Percentiles rank a stretch among this genome's conserved stretches.
Evolutionary conservation across 805 yeast genomes (phyloP).

Genomic region (Saccharomycopsis sp.): DNA sequence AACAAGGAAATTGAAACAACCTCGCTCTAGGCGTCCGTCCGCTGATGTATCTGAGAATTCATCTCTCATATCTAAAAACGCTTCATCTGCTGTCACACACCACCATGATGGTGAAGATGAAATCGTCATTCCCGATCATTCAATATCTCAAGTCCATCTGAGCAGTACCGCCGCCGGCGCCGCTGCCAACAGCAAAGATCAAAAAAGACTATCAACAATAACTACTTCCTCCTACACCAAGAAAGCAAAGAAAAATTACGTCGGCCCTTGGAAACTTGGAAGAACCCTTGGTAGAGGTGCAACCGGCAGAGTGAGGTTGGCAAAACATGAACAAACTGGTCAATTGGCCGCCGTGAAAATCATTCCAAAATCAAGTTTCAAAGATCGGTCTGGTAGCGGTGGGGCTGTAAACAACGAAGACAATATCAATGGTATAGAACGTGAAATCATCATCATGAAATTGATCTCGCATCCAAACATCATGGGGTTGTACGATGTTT

Average conservation of each 20-base stretch:
- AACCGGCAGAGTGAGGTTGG: constrained; percentile 88
- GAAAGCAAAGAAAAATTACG: constrained; percentile 20
- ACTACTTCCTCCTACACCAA: constrained; percentile 20
- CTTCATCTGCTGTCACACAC: too few species aligned
- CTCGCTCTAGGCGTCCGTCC: not conserved
- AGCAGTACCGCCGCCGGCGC: not conserved
- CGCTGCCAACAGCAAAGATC: constrained; percentile 1
- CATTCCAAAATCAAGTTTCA: constrained; percentile 69
- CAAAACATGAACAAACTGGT: constrained; percentile 76
- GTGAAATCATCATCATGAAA: constrained; percentile 82
- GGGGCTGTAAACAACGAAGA: too few species aligned
- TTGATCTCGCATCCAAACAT: constrained; percentile 70
- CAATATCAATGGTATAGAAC: constrained; percentile 20
- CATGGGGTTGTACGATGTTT: constrained; percentile 70
- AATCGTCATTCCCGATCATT: constrained; percentile 17
- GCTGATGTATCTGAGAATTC: constrained; percentile 1
- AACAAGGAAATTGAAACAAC: not conserved
- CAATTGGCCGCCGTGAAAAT: constrained; percentile 94
- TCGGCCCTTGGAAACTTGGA: constrained; percentile 97
- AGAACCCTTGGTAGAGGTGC: constrained; percentile 94
- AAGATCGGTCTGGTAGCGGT: constrained; percentile 29
- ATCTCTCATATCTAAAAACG: too few species aligned
- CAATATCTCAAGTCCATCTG: constrained; percentile 16
- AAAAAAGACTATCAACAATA: constrained; percentile 16
- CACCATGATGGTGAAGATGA: constrained; percentile 10